A percentile compares a stretch with the other conserved stretches of the same genome.
Evolutionary conservation across 228 moss, liverwort and hornwort genomes (phyloP).

Genomic region (Sphagnum magellanicum): DNA sequence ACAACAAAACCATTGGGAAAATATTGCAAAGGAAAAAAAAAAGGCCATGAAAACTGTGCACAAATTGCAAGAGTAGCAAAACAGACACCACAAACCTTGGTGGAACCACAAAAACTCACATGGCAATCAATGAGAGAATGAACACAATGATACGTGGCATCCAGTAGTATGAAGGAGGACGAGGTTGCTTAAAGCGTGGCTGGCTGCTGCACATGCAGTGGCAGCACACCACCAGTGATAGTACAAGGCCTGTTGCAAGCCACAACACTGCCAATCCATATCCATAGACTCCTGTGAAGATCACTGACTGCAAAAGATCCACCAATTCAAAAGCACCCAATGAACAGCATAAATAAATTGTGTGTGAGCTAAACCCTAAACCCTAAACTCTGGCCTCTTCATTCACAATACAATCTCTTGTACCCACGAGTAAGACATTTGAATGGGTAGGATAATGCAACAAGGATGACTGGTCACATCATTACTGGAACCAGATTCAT

Average conservation of each 20-base stretch:
- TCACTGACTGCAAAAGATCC: slow-evolving; percentile 21
- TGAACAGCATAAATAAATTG: no score
- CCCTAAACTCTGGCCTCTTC: not conserved
- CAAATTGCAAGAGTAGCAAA: no score
- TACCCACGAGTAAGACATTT: no score
- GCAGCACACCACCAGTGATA: slow-evolving; percentile 42
- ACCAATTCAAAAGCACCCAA: no score
- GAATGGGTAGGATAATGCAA: no score
- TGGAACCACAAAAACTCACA: slow-evolving; percentile 11
- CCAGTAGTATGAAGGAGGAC: slow-evolving; percentile 18
- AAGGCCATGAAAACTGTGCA: no score
- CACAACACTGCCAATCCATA: slow-evolving; percentile 45
- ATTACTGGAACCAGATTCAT: not conserved
- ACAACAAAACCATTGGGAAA: slow-evolving; percentile 22
- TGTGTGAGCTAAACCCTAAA: slow-evolving; percentile 24
- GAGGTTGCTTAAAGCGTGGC: not conserved
- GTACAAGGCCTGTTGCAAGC: slow-evolving; percentile 32
- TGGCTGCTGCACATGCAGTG: slow-evolving; percentile 32
- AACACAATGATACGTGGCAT: slow-evolving; percentile 47
- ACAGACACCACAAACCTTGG: no score
- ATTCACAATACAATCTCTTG: not conserved
- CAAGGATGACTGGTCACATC: no score
- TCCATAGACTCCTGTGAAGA: slow-evolving; percentile 41
- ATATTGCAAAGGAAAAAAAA: no score
- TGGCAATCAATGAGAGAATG: slow-evolving; percentile 33